Percentiles rank a stretch among this genome's conserved stretches.
Evolutionary conservation across 2,329 filamentous ascomycete species (phyloP).

Genomic region (Phialophora verrucosa): DNA sequence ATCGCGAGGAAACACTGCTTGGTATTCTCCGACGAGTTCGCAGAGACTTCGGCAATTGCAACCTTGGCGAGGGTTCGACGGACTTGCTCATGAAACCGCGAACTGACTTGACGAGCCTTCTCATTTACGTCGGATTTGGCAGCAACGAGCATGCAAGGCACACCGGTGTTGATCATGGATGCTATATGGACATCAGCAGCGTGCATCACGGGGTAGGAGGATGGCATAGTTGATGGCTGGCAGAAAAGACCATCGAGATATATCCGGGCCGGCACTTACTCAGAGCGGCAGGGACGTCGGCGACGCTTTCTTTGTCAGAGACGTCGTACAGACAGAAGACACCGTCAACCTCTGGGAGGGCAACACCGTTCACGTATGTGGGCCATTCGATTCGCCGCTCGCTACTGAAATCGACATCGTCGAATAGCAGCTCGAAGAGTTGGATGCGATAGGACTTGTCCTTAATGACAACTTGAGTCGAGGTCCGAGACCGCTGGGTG

Average conservation of each 20-base stretch:
- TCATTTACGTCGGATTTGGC: constrained; percentile 86
- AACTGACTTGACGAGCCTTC: constrained; percentile 72
- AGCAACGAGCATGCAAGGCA: constrained; percentile 78
- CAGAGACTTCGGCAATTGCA: constrained; percentile 74
- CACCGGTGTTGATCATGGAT: constrained; percentile 36
- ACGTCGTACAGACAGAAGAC: constrained; percentile 89
- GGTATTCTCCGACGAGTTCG: constrained; percentile 71
- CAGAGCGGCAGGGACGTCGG: constrained; percentile 74
- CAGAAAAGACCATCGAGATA: not conserved
- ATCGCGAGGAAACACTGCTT: constrained; percentile 78
- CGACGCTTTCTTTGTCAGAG: constrained; percentile 75
- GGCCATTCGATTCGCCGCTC: constrained; percentile 59
- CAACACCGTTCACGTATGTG: constrained; percentile 64
- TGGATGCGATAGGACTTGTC: constrained; percentile 62
- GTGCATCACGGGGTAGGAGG: not conserved
- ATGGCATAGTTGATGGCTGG: not conserved
- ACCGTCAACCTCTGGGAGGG: constrained; percentile 78
- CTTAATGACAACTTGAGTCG: constrained; percentile 62
- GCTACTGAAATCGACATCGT: constrained; percentile 58
- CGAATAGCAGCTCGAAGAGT: constrained; percentile 61
- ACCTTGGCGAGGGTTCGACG: constrained; percentile 69
- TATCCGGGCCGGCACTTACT: constrained; percentile 61
- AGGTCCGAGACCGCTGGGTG: constrained; percentile 44
- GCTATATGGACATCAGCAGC: constrained; percentile 21
- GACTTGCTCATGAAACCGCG: constrained; percentile 67